These are phyloP conservation scores for Rhodotorula taiwanensis DNA, from an alignment of 768 basidiomycete species.

Conservation along the genomic window DNA sequence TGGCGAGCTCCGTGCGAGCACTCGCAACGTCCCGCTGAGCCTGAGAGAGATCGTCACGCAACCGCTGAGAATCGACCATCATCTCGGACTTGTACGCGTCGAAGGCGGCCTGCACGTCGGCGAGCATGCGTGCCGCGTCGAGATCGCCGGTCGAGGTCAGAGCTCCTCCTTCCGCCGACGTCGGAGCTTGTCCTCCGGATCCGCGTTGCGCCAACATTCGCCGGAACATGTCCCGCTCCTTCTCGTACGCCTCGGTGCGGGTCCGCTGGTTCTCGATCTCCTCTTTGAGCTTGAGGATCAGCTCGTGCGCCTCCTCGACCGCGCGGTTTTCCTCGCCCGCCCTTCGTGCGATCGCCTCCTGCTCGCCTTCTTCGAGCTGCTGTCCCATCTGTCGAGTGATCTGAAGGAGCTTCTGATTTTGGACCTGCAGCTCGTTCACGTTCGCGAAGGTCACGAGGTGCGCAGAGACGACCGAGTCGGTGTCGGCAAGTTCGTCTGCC, in stretches of 20 bases:
- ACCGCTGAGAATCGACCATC: slow-evolving; percentile 62
- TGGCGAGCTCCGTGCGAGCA: slow-evolving; percentile 63
- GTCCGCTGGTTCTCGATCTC: slow-evolving; percentile 74
- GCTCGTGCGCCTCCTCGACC: slow-evolving; percentile 77
- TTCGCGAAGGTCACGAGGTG: slow-evolving; percentile 80
- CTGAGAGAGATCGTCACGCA: slow-evolving; percentile 62
- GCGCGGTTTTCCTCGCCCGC: slow-evolving; percentile 52
- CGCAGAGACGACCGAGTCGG: slow-evolving; percentile 72
- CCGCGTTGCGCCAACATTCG: slow-evolving; percentile 58
- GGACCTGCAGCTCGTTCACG: slow-evolving; percentile 71
- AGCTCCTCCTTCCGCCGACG: too few species aligned
- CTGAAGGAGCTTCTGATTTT: slow-evolving; percentile 81
- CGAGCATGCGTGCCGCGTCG: slow-evolving; percentile 58
- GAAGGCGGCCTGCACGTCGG: slow-evolving; percentile 69
- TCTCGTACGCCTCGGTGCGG: slow-evolving; percentile 70
- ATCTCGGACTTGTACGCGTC: slow-evolving; percentile 74
- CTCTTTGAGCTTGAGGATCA: slow-evolving; percentile 67
- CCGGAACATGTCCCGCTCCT: slow-evolving; percentile 79
- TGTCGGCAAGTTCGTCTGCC: slow-evolving; percentile 37
- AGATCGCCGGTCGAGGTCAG: slow-evolving; percentile 21
- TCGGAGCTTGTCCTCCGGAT: too few species aligned
- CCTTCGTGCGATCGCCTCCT: slow-evolving; percentile 52
- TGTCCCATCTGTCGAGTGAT: slow-evolving; percentile 73
- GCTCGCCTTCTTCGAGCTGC: slow-evolving; percentile 64
- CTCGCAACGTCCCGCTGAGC: slow-evolving; percentile 65